Evolutionary conservation across 202 grass and related monocot genomes (phyloP), one percentile per base, ranked within the genome.

Genomic region (Saccharum hybrid): DNA sequence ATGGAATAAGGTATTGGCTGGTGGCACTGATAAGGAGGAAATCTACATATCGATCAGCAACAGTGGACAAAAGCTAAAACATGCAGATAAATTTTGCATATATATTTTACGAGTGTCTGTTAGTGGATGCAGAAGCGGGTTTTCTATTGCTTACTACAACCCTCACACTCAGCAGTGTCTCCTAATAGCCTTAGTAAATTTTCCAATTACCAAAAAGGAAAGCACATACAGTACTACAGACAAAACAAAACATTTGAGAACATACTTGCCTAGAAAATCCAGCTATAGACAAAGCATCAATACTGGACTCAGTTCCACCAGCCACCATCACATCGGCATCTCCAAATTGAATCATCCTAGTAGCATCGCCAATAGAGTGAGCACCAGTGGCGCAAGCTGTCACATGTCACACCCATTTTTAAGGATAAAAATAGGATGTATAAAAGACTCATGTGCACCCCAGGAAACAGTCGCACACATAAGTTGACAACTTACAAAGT

Each of bases 301-400:
- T 97, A 81, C 90, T 98, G 51, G 90, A 93, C 61, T 97, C 95
- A 15, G 95, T 94, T 79, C 95, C 95, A 71, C 95, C 92, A 14
- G 85, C 95, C 40, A 98, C 80, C 92, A 98, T 98, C 69, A 94
- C 92, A 86, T 98, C 95, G 7, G 95, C 95, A 87, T 98, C 95
- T 88, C 95, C 95, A 86, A 94, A 98, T 77, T 94, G 92, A 87
- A 98, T 94, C 95, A 94, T 94, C 22, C 95, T 73, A 46, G 90
- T 91, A 43, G 95, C 95, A 83, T 98, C 95, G 37, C 95, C 95
- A 79, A 98, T 98, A 38, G 88, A 98, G 85, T 98, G 95, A 64
- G 95, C 92, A 49, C 95, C 95, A 72, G 92, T 93, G 22, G 95
- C 95, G 76, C 95, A 98, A 78, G 95, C 95, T 88, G 95, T 94